These are phyloP conservation scores for Penicillium sp. DNA, from an alignment of 2,329 filamentous ascomycete genomes.

Conservation along the genomic window DNA sequence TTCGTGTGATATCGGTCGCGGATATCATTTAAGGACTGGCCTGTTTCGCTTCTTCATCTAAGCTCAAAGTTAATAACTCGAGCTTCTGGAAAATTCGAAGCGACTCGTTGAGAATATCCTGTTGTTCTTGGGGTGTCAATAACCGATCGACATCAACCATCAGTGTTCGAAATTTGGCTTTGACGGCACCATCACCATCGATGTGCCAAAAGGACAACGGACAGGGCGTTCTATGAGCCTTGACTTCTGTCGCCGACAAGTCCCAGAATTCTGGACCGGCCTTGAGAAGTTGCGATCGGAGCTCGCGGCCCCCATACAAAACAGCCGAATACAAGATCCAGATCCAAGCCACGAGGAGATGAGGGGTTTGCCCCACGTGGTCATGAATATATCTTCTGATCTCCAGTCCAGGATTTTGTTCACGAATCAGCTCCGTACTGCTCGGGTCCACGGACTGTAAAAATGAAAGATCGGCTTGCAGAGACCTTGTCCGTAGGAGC, in stretches of 20 bases:
- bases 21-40: not conserved
- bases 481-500: slow-evolving; percentile 3
- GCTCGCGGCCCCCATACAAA: slow-evolving; percentile 10
- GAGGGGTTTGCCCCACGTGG: slow-evolving; percentile 1
- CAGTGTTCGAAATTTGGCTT: slow-evolving; percentile 3
- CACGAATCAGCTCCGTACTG: not conserved
- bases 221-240: slow-evolving; percentile 1
- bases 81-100: slow-evolving; percentile 6
- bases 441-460: not conserved
- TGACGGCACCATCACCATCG: slow-evolving; percentile 2
- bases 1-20: not conserved
- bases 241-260: slow-evolving; percentile 8
- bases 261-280: slow-evolving; percentile 15
- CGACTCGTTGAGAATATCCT: slow-evolving; percentile 12
- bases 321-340: slow-evolving; percentile 18
- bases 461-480: slow-evolving; percentile 9
- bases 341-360: slow-evolving; percentile 11
- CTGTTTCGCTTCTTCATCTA: slow-evolving; percentile 8
- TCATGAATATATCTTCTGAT: slow-evolving; percentile 1
- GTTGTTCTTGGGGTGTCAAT: slow-evolving; percentile 7
- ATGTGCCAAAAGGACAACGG: slow-evolving; percentile 17
- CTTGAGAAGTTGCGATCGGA: slow-evolving; percentile 9
- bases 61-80: slow-evolving; percentile 3
- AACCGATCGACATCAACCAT: slow-evolving; percentile 2
- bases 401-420: not conserved